These are phyloP conservation scores for Haplosporangium gracile DNA, from an alignment of 192 early-diverging fungal species.

Conservation along the genomic window DNA sequence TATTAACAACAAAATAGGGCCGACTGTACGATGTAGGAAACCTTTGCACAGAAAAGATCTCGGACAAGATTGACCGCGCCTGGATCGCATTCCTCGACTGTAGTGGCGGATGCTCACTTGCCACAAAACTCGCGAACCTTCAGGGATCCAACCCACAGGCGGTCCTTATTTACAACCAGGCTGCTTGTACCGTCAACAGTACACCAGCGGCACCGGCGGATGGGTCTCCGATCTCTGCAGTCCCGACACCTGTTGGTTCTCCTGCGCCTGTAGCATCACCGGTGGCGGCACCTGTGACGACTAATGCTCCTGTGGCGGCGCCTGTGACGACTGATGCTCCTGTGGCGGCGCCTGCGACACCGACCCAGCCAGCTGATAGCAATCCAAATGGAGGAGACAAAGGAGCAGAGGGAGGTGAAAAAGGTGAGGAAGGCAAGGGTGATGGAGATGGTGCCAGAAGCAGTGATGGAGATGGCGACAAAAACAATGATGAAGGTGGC, in stretches of 20 bases:
- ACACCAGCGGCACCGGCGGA: background rate
- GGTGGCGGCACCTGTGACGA: background rate
- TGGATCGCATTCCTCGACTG: slow-evolving; percentile 50
- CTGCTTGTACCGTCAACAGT: background rate
- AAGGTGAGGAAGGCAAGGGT: background rate
- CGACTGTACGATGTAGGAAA: slow-evolving; percentile 48
- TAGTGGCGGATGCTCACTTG: slow-evolving; percentile 23
- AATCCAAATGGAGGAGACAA: background rate
- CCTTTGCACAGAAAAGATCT: slow-evolving; percentile 24
- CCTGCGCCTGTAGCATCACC: background rate
- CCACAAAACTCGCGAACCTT: slow-evolving; percentile 38
- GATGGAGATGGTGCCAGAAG: background rate
- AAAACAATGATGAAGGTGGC: background rate
- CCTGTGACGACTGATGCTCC: background rate
- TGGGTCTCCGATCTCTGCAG: background rate
- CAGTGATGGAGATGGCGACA: no score
- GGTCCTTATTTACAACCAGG: slow-evolving; percentile 41
- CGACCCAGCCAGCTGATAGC: background rate
- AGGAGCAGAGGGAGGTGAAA: background rate
- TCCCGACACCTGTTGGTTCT: background rate
- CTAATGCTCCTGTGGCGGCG: background rate
- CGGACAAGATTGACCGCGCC: slow-evolving; percentile 37
- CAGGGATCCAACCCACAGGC: slow-evolving; percentile 46
- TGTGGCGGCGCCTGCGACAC: background rate
- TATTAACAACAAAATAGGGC: slow-evolving; percentile 11